phyloP scores from a whole-genome alignment of 1,139 yeast species.

The Candida mesenterica region DNA sequence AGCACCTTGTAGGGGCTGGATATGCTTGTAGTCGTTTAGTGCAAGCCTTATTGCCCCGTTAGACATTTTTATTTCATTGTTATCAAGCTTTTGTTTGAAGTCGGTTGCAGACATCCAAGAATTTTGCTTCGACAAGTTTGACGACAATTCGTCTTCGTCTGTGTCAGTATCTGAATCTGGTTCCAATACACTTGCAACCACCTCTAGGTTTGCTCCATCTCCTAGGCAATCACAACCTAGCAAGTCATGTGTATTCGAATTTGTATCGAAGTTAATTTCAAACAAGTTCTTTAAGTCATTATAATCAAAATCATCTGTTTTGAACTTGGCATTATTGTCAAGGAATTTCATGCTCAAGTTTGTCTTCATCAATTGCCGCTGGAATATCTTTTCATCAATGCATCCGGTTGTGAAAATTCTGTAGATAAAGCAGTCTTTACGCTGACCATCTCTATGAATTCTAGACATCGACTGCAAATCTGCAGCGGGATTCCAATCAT shows the following conservation, averaged over 20 bases:
- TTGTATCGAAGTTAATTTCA: conserved; percentile 50
- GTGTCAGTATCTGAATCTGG: conserved; percentile 1
- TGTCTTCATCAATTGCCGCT: conserved; percentile 85
- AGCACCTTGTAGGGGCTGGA: conserved; percentile 37
- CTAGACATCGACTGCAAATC: conserved; percentile 97
- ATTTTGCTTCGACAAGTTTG: conserved; percentile 12
- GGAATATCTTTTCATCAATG: conserved; percentile 92
- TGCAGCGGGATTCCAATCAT: conserved; percentile 93
- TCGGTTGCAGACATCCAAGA: conserved; percentile 56
- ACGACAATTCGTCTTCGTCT: conserved; percentile 18
- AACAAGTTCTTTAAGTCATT: conserved; percentile 76
- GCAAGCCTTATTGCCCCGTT: conserved; percentile 53
- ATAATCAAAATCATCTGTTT: conserved; percentile 52
- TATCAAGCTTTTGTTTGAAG: conserved; percentile 33
- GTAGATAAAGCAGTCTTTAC: conserved; percentile 73
- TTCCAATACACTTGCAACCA: neutral
- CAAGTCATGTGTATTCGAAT: conserved; percentile 80
- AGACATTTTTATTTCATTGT: conserved; percentile 24
- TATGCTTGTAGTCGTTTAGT: conserved; percentile 60
- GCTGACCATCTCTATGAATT: conserved; percentile 92
- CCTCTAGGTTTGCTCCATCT: conserved; percentile 30
- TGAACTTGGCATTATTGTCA: conserved; percentile 42
- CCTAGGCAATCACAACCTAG: conserved; percentile 72
- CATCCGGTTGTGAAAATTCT: conserved; percentile 84
- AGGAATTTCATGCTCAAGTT: conserved; percentile 78